Conservation (phyloP, 2,329 filamentous ascomycete species). For the Xylaria sp. region DNA sequence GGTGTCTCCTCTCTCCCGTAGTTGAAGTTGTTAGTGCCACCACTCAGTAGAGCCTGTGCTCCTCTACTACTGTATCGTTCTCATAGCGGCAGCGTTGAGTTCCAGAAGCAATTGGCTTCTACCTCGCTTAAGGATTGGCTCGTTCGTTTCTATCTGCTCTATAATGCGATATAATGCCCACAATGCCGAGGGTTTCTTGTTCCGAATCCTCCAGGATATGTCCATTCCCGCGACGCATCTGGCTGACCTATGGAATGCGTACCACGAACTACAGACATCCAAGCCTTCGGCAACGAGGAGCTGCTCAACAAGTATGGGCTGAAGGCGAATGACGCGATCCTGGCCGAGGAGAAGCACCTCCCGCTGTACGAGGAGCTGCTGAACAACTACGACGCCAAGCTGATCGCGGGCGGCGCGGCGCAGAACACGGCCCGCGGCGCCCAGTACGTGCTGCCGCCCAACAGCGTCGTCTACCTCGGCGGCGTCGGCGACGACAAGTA, state of each 20-base stretch:
- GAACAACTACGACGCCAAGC: conserved; percentile 89
- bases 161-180: background rate
- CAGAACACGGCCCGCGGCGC: conserved; percentile 98
- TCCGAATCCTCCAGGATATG: background rate
- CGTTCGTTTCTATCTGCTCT: background rate
- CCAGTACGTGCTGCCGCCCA: conserved; percentile 90
- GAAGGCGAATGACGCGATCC: conserved; percentile 97
- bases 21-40: background rate
- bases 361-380: conserved; percentile 93
- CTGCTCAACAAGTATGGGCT: conserved; percentile 92
- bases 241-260: conserved; percentile 21
- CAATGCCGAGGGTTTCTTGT: background rate
- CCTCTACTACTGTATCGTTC: conserved; percentile 2
- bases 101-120: background rate
- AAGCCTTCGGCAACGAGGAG: conserved; percentile 82
- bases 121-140: background rate
- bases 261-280: conserved; percentile 75
- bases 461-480: conserved; percentile 93
- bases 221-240: conserved; percentile 2
- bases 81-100: background rate
- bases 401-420: conserved; percentile 94
- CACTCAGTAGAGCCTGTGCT: background rate
- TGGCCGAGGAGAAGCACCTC: conserved; percentile 91
- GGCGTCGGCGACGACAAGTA: conserved; percentile 97
- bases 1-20: conserved; percentile 53